Evolutionary conservation across 345 rosid genomes (phyloP), one percentile per base, ranked within the genome.

Genomic region (Salix exigua): DNA sequence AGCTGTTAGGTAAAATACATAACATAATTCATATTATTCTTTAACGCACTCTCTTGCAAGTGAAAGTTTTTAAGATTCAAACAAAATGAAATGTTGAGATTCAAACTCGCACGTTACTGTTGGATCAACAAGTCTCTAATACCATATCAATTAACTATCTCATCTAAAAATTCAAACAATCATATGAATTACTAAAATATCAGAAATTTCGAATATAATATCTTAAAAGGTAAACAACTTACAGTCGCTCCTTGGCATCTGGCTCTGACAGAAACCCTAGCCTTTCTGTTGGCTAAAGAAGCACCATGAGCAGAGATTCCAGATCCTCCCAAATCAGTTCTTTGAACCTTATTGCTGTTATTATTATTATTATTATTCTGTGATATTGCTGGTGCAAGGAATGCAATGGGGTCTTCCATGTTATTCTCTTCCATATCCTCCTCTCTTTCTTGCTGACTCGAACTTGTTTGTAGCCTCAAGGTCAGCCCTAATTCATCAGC

Each of bases 241-340:
- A 88, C 91, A 14, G 89, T 88, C 46, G 89, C 82, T 26, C 81
- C 61, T 62, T 83, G 82, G 68, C 88, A 87, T 79, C 87, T 83
- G 12, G 89, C 86, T 81, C 91, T 72, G 50, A 88, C 91, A 0
- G 91, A 85, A 83, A 88, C 91, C 83, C 89, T 85, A 26, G 91
- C 75, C 75, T 88, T 88, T 70, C 88, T 82, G 73, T 86, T 87
- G 35, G 87, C 78, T 17, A 85, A 60, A 42, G 85, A 78, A 68
- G 84, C 73, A 19, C 60, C 76, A n/a, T 82, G 84, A 66, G 78
- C 78, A 12, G 87, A 69, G 35, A 84, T 51, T 58, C 82, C 85
- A 17, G 55, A 19, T 50, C 55, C 55, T 50, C 82, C 77, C 26
- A 78, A 72, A 19, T 84, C 82, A 8, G 64, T 77, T 53, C 78